Evolutionary conservation across 2,329 filamentous ascomycete genomes (phyloP), one percentile per base, ranked within the genome.

Genomic region (Diaporthe caulivora): DNA sequence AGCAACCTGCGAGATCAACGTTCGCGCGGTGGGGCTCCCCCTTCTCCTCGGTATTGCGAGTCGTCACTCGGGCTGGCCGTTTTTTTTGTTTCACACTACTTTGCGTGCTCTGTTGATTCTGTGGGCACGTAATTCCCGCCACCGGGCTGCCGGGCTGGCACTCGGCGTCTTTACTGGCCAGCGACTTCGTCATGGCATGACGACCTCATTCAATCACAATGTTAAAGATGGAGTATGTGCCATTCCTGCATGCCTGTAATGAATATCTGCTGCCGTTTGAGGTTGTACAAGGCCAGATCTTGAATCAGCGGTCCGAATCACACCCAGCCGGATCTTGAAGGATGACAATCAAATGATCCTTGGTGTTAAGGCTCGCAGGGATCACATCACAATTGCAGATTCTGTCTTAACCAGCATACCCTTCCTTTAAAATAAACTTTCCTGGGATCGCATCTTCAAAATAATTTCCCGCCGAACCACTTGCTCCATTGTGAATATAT

Each of bases 41-140:
- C 21, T 44, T 29, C 17, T 18, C 31, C 42, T 49, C 42, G 21
- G 60, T 42, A 42, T 34, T 34, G 9, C 40, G 42, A 31, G 5
- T 64, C 60, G 60, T 18, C 26, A 42, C 17, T 64, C 60, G 60
- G 60, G 60, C 42, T 47, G 26, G 21, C 42, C 60, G 60, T 47
- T 64, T 34, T 64, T 34, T 40, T 49, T 64, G 60, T 64, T 64
- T 47, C 60, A 64, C 42, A 64, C 40, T 57, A 51, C 24, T 34
- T 7, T 34, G 54, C 31, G 54, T 21, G 26, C 2, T 37, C 26
- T 51, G 21, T 37, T n/a, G 29, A 51, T 49, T 49, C 60, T 34
- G 29, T 34, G 60, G 60, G 60, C 60, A 65, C 42, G 49, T 34
- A 34, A 49, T 51, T 37, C 60, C 42, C 60, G 42, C 21, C 60